These are phyloP conservation scores for Pseudoturritis turrita DNA, from an alignment of 345 rosid genomes.

Conservation along the genomic window DNA sequence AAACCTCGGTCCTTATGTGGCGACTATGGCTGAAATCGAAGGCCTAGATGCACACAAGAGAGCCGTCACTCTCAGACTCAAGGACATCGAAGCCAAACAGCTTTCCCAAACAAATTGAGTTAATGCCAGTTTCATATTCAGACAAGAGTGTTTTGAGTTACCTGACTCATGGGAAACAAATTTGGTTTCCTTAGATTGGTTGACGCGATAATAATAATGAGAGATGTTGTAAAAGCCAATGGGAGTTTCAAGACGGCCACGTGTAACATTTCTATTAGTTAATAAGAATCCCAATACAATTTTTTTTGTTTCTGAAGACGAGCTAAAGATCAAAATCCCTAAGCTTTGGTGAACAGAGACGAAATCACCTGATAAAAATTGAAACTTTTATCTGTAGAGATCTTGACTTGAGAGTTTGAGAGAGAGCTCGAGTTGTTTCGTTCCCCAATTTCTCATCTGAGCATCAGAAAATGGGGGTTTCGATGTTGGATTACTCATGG, in stretches of 20 bases:
- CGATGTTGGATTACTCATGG: slow-evolving; percentile 37
- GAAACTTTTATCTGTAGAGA: not conserved
- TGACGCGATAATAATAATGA: not conserved
- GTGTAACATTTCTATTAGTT: not conserved
- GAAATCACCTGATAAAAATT: not conserved
- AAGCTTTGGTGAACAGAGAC: not conserved
- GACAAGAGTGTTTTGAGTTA: not conserved
- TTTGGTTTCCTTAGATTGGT: not conserved
- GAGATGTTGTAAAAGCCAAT: not conserved
- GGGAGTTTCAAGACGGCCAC: not conserved
- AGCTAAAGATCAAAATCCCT: not conserved
- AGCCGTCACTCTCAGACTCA: slow-evolving; percentile 80
- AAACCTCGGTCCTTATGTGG: slow-evolving; percentile 79
- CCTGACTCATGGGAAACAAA: not conserved
- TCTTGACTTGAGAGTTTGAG: not conserved
- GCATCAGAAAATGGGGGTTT: slow-evolving; percentile 39
- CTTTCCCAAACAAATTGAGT: slow-evolving; percentile 32
- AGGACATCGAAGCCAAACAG: slow-evolving; percentile 67
- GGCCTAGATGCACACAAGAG: slow-evolving; percentile 90
- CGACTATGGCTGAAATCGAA: slow-evolving; percentile 81
- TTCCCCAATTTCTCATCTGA: not conserved
- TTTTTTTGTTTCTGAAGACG: not conserved
- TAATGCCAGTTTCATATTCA: not conserved
- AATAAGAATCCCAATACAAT: not conserved
- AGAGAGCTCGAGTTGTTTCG: not conserved